A percentile compares a stretch with the other conserved stretches of the same genome.
Conservation (phyloP, 225 moss, liverwort and hornwort genomes). For the Neckera pumila region DNA sequence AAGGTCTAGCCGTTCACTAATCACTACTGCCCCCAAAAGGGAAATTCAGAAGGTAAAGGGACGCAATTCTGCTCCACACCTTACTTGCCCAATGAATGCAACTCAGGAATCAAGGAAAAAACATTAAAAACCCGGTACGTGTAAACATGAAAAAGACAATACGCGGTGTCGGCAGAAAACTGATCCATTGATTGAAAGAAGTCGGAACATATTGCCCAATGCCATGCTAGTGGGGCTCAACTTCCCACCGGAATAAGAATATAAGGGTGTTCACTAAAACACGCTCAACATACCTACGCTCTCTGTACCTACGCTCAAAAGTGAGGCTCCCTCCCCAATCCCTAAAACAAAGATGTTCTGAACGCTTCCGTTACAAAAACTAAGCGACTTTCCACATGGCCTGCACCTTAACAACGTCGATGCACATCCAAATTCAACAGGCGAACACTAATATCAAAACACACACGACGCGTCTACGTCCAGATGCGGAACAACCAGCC, state of each 20-base stretch:
- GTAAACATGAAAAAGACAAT: background rate
- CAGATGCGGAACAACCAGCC: slow-evolving; percentile 49
- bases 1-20: too few relatives aligned
- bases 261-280: slow-evolving; percentile 10
- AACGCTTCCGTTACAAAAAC: background rate
- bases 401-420: background rate
- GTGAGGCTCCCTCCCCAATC: background rate
- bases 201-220: background rate
- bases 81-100: background rate
- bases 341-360: background rate
- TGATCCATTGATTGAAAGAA: background rate
- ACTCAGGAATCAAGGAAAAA: background rate
- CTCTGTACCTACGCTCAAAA: background rate
- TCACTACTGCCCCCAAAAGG: too few relatives aligned
- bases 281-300: background rate
- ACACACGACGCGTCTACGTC: background rate
- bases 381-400: background rate
- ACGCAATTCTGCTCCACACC: too few relatives aligned
- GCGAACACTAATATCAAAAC: background rate
- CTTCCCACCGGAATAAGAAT: background rate
- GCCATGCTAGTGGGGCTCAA: background rate
- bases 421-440: background rate
- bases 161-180: background rate
- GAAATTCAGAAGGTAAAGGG: too few relatives aligned
- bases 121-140: background rate